Evolutionary conservation across 2,329 filamentous ascomycete species (phyloP), one percentile per base, ranked within the genome.

Genomic region (Neofusicoccum sp.): DNA sequence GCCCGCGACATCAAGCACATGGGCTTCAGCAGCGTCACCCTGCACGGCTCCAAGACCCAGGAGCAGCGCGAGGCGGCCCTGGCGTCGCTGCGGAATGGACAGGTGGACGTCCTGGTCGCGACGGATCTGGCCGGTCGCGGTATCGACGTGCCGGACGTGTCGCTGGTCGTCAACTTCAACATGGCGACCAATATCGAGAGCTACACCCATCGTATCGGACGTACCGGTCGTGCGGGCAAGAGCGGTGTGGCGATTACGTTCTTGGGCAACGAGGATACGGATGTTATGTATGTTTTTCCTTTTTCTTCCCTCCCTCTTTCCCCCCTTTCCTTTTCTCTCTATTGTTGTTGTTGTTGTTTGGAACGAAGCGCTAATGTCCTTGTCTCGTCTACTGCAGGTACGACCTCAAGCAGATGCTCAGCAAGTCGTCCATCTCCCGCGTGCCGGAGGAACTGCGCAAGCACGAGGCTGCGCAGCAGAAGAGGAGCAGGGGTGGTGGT

Each of bases 141-240:
- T 92, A 97, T 99, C 76, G 95, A 99, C 78, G 93, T 99, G 3
- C 88, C 91, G 0, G 95, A 98, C 73, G 95, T 99, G 44, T 91
- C 87, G 66, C 85, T 99, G 65, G 95, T 99, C 63, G 85, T 99
- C 85, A 99, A 99, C 85, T 99, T 99, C 79, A 95, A 99, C 79
- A 86, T 99, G 28, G 95, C 95, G 50, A 97, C 93, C 62, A 95
- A 98, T 74, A 96, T 98, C 73, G 95, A 98, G 74, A 94, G 98
- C 80, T 99, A 99, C 71, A 95, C 98, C 64, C 95, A 99, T 81
- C 92, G 95, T 78, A 99, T 99, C 74, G 95, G 95, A 89, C 95
- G 95, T 94, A 99, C 95, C 68, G 95, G 95, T 83, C 90, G 95
- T 88, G 95, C 95, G 2, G 95, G 95, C 66, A 98, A 98, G 86